phyloP scores from a whole-genome alignment of 2,329 filamentous ascomycete genomes.

The Fonsecaea pedrosoi region DNA sequence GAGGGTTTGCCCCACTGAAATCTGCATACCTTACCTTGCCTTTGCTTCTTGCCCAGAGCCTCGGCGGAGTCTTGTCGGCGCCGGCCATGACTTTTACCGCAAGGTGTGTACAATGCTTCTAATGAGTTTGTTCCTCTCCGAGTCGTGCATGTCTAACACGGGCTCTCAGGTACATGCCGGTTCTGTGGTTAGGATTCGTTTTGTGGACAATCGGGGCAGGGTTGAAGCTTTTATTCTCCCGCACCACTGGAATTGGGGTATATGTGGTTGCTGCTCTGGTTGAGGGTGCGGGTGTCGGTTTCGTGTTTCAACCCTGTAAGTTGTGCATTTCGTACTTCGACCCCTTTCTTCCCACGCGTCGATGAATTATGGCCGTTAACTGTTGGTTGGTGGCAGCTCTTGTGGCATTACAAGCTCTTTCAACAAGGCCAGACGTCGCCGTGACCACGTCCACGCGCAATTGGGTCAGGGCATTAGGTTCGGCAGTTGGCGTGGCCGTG shows the following conservation, averaged over 20 bases:
- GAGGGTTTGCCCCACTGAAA: slow-evolving; percentile 51
- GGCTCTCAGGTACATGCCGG: slow-evolving; percentile 63
- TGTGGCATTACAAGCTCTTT: slow-evolving; percentile 65
- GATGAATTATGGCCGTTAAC: background rate
- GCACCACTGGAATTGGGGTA: slow-evolving; percentile 52
- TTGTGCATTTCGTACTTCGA: background rate
- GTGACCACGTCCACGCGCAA: slow-evolving; percentile 69
- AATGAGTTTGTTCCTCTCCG: slow-evolving; percentile 42
- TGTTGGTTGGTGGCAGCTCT: slow-evolving; percentile 47
- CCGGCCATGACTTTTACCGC: slow-evolving; percentile 1
- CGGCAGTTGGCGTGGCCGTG: slow-evolving; percentile 64
- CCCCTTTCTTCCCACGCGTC: background rate
- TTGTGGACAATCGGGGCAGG: slow-evolving; percentile 61
- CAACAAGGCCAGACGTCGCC: slow-evolving; percentile 63
- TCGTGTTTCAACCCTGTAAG: slow-evolving; percentile 57
- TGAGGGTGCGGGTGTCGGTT: slow-evolving; percentile 61
- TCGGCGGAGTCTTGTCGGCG: background rate
- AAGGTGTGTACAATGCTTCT: background rate
- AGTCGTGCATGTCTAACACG: slow-evolving; percentile 63
- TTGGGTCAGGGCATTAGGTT: slow-evolving; percentile 66
- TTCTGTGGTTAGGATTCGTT: slow-evolving; percentile 59
- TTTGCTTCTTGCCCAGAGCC: slow-evolving; percentile 57
- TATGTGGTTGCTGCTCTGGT: slow-evolving; percentile 61
- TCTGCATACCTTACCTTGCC: slow-evolving; percentile 62
- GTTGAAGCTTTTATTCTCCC: slow-evolving; percentile 59